Conservation (phyloP, 768 basidiomycete species). For the Collybia sordida region DNA sequence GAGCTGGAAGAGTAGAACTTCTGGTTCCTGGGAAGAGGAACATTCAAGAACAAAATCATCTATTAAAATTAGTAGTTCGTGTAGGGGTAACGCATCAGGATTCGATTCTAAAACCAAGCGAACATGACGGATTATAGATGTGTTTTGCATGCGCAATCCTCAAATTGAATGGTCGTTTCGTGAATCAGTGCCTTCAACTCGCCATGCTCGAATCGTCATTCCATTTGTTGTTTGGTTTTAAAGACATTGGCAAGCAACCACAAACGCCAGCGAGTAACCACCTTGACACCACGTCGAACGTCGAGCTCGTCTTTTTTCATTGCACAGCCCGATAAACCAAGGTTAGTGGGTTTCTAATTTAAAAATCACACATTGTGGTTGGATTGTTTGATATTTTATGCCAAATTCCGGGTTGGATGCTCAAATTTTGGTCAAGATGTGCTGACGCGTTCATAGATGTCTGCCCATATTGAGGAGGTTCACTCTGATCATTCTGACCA, state of each 20-base stretch:
- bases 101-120: slow-evolving; percentile 56
- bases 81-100: slow-evolving; percentile 48
- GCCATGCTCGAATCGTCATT: background rate
- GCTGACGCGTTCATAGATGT: slow-evolving; percentile 53
- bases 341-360: slow-evolving; percentile 21
- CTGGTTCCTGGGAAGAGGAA: slow-evolving; percentile 44
- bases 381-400: too few relatives aligned
- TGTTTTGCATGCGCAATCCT: slow-evolving; percentile 30
- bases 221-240: slow-evolving; percentile 15
- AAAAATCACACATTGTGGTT: background rate
- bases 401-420: slow-evolving; percentile 29
- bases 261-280: slow-evolving; percentile 30
- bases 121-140: slow-evolving; percentile 48
- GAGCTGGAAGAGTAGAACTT: slow-evolving; percentile 43
- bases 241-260: slow-evolving; percentile 21
- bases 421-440: slow-evolving; percentile 24
- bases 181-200: background rate
- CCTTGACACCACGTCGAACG: slow-evolving; percentile 34
- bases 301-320: slow-evolving; percentile 34
- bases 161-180: slow-evolving; percentile 1
- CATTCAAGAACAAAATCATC: slow-evolving; percentile 58
- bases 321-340: slow-evolving; percentile 20
- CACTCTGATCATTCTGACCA: slow-evolving; percentile 78
- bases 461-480: slow-evolving; percentile 83
- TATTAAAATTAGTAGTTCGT: slow-evolving; percentile 46